These are phyloP conservation scores for Candida nanaspora DNA, from an alignment of 805 yeast genomes.

Conservation along the genomic window DNA sequence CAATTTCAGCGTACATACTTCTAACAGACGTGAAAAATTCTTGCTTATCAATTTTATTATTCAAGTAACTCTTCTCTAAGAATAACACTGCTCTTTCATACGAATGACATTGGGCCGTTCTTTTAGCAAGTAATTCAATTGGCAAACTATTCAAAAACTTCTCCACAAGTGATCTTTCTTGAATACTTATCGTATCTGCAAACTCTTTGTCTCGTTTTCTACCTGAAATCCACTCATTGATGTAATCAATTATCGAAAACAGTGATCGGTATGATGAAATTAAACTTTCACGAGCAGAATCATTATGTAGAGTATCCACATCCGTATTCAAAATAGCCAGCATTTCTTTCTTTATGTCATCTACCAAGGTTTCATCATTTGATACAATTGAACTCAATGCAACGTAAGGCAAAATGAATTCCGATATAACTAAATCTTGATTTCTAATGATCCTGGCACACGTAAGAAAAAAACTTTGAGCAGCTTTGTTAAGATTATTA, in stretches of 20 bases:
- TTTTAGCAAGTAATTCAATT: slow-evolving; percentile 59
- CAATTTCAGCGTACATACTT: slow-evolving; percentile 75
- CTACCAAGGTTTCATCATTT: slow-evolving; percentile 29
- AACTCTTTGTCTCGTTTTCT: slow-evolving; percentile 25
- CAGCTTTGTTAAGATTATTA: slow-evolving; percentile 18
- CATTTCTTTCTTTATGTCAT: slow-evolving; percentile 53
- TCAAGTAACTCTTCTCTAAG: slow-evolving; percentile 67
- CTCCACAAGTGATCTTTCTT: slow-evolving; percentile 31
- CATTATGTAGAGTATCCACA: slow-evolving; percentile 37
- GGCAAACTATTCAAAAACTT: slow-evolving; percentile 51
- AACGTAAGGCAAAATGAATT: slow-evolving; percentile 71
- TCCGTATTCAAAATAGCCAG: slow-evolving; percentile 46
- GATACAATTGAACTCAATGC: slow-evolving; percentile 49
- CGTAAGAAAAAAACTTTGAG: slow-evolving; percentile 47
- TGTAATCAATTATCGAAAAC: slow-evolving; percentile 75
- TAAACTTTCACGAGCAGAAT: slow-evolving; percentile 47
- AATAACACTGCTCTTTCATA: slow-evolving; percentile 84
- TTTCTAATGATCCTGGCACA: slow-evolving; percentile 60
- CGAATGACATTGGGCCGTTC: slow-evolving; percentile 78
- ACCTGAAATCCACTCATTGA: slow-evolving; percentile 63
- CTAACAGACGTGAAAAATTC: slow-evolving; percentile 50
- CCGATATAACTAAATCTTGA: slow-evolving; percentile 63
- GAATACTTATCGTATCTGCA: slow-evolving; percentile 10
- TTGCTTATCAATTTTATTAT: slow-evolving; percentile 25
- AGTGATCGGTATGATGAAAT: slow-evolving; percentile 64